Percentiles rank a stretch among this genome's conserved stretches.
Conservation (phyloP, 176 grass and related monocot genomes). For the Tuctoria greenei region DNA sequence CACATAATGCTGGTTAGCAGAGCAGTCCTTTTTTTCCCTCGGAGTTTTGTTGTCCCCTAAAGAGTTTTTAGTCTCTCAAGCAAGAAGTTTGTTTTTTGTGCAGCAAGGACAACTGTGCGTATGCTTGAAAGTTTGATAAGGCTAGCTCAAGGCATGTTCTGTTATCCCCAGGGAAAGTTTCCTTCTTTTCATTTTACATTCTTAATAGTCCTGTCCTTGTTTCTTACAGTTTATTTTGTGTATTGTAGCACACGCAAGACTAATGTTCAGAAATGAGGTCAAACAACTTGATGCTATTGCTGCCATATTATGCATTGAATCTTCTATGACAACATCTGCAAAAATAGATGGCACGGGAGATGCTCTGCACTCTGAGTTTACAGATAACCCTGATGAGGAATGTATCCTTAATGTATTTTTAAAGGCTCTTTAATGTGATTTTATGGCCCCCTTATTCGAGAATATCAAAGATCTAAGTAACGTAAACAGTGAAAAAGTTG, state of each 20-base stretch:
- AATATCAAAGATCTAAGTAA: neutral
- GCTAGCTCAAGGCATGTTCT: slow-evolving; percentile 73
- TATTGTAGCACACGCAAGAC: slow-evolving; percentile 78
- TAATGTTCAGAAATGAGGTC: slow-evolving; percentile 93
- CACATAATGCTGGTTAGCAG: slow-evolving; percentile 69
- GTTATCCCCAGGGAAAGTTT: neutral
- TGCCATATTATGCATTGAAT: slow-evolving; percentile 92
- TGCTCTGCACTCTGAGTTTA: slow-evolving; percentile 75
- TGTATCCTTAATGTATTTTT: slow-evolving; percentile 69
- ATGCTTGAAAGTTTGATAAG: slow-evolving; percentile 98
- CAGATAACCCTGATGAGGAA: slow-evolving; percentile 78
- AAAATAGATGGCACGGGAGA: slow-evolving; percentile 69
- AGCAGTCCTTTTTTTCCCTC: neutral
- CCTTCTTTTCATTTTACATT: slow-evolving; percentile 14
- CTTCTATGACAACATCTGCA: slow-evolving; percentile 84
- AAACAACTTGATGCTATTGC: slow-evolving; percentile 66
- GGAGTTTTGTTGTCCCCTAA: neutral
- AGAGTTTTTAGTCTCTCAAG: slow-evolving; percentile 23
- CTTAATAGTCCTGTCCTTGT: neutral
- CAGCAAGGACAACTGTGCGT: slow-evolving; percentile 91
- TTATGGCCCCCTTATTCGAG: neutral
- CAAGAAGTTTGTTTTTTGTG: slow-evolving; percentile 25
- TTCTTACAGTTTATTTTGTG: slow-evolving; percentile 24
- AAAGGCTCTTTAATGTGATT: slow-evolving; percentile 51
- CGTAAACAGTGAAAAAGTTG: slow-evolving; percentile 1